A percentile compares a stretch with the other conserved stretches of the same genome.
Evolutionary conservation across 1,284 basidiomycete species (phyloP).

Genomic region (Agaricales sp.): DNA sequence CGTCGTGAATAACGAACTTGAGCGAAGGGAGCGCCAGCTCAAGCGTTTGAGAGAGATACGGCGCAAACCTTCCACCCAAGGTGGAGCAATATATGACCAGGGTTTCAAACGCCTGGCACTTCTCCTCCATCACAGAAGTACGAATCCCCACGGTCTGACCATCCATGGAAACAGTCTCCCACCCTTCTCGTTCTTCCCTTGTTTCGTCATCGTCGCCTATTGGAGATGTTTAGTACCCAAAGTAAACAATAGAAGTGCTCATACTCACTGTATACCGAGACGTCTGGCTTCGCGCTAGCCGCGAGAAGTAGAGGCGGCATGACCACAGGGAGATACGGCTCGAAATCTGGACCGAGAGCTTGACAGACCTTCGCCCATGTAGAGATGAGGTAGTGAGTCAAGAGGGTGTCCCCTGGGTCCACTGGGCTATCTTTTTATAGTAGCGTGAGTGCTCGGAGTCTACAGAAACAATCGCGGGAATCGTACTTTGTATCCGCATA

Average conservation of each 20-base stretch:
- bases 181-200: slow-evolving; percentile 51
- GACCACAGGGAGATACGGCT: slow-evolving; percentile 73
- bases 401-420: slow-evolving; percentile 55
- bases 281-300: slow-evolving; percentile 71
- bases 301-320: slow-evolving; percentile 71
- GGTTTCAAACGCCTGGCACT: slow-evolving; percentile 80
- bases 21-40: slow-evolving; percentile 65
- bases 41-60: slow-evolving; percentile 60
- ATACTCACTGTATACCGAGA: slow-evolving; percentile 63
- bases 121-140: slow-evolving; percentile 77
- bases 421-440: slow-evolving; percentile 41
- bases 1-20: slow-evolving; percentile 72
- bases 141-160: slow-evolving; percentile 68
- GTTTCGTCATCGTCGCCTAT: slow-evolving; percentile 44
- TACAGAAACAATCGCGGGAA: background rate
- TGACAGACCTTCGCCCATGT: slow-evolving; percentile 82
- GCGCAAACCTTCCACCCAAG: slow-evolving; percentile 58
- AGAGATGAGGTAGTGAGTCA: slow-evolving; percentile 60
- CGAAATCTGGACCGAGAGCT: slow-evolving; percentile 71
- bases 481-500: slow-evolving; percentile 67
- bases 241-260: background rate
- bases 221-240: slow-evolving; percentile 4
- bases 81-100: slow-evolving; percentile 72
- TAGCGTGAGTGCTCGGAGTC: too few species aligned
- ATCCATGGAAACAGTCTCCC: slow-evolving; percentile 67